A percentile compares a stretch with the other conserved stretches of the same genome.
phyloP scores from a whole-genome alignment of 176 grass and related monocot species.

The Rhynchospora breviuscula region DNA sequence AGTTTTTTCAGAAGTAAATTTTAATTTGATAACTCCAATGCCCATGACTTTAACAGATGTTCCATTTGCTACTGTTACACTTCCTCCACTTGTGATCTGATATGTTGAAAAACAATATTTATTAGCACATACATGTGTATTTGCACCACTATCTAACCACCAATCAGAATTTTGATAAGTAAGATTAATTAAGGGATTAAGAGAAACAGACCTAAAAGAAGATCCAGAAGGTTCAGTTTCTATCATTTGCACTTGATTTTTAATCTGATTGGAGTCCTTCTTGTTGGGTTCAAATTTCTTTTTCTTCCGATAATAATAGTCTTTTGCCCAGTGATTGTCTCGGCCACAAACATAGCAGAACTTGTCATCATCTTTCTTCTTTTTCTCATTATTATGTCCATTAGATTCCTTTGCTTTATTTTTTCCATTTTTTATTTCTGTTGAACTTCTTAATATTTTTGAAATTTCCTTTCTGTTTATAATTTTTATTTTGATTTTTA shows the following conservation, averaged over 20 bases:
- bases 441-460: not conserved
- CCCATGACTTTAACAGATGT: too few relatives aligned
- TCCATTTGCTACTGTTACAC: too few relatives aligned
- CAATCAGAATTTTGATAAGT: slow-evolving; percentile 3
- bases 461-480: not conserved
- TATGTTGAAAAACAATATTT: not conserved
- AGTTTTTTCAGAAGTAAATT: too few relatives aligned
- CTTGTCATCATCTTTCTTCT: not conserved
- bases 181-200: not conserved
- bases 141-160: slow-evolving; percentile 8
- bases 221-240: too few relatives aligned
- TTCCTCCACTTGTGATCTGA: too few relatives aligned
- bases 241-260: too few relatives aligned
- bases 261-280: not conserved
- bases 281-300: not conserved
- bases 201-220: too few relatives aligned
- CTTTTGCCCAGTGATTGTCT: not conserved
- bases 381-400: not conserved
- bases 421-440: not conserved
- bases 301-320: not conserved
- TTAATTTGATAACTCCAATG: too few relatives aligned
- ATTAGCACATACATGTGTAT: slow-evolving; percentile 5
- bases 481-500: not conserved
- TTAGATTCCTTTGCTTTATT: not conserved
- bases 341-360: not conserved